Percentiles rank a stretch among this genome's conserved stretches.
These are phyloP conservation scores for Aureobasidium sp. DNA, from an alignment of 2,329 filamentous ascomycete species.

Conservation along the genomic window DNA sequence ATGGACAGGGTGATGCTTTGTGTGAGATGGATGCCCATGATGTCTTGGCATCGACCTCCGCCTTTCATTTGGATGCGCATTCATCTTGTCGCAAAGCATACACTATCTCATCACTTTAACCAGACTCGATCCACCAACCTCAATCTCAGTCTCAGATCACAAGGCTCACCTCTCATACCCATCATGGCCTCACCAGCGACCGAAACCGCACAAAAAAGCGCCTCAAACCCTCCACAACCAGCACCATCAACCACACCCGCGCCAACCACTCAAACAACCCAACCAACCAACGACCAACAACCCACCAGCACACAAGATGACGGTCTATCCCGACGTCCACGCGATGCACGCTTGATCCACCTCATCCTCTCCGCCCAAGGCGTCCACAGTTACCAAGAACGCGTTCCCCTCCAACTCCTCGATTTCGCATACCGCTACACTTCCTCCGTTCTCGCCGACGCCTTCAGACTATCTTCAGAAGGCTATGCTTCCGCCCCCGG, in stretches of 20 bases:
- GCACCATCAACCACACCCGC: slow-evolving; percentile 13
- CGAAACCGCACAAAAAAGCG: slow-evolving; percentile 4
- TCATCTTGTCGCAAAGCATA: background rate
- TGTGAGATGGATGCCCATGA: too few species aligned
- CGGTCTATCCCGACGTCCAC: slow-evolving; percentile 48
- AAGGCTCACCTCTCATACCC: background rate
- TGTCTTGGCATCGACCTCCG: background rate
- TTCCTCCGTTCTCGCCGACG: slow-evolving; percentile 61
- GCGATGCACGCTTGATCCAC: slow-evolving; percentile 72
- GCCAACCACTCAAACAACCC: slow-evolving; percentile 11
- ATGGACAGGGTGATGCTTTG: background rate
- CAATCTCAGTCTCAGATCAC: background rate
- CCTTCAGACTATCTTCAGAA: slow-evolving; percentile 59
- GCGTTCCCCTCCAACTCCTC: slow-evolving; percentile 72
- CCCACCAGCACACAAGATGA: slow-evolving; percentile 27
- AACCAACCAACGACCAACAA: slow-evolving; percentile 17
- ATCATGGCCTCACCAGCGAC: slow-evolving; percentile 11
- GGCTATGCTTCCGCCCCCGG: slow-evolving; percentile 45
- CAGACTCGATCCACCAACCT: background rate
- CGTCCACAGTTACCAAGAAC: slow-evolving; percentile 71
- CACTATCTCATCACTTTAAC: background rate
- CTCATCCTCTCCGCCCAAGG: slow-evolving; percentile 71
- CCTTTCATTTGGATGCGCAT: background rate
- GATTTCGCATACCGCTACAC: slow-evolving; percentile 84
- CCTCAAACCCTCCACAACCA: slow-evolving; percentile 15